These are phyloP conservation scores for Colletotrichum eremochloae DNA, from an alignment of 2,329 filamentous ascomycete species.

Conservation along the genomic window DNA sequence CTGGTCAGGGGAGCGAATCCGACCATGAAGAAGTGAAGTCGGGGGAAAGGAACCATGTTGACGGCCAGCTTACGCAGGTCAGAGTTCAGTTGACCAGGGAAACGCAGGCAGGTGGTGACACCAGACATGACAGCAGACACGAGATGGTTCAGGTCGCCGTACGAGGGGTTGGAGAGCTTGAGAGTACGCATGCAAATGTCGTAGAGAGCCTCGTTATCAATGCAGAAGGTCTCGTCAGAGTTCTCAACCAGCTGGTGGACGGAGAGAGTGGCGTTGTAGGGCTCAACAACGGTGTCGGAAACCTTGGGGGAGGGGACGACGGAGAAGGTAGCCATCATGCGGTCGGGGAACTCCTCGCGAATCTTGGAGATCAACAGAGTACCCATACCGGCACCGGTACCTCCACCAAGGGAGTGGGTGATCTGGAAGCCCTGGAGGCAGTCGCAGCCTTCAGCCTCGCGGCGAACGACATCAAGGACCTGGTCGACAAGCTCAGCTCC, in stretches of 20 bases:
- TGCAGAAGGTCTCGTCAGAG: conserved; percentile 99
- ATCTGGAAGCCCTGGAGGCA: conserved; percentile 99
- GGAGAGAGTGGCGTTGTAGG: conserved; percentile 99
- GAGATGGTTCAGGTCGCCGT: conserved; percentile 99
- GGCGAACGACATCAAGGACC: conserved; percentile 97
- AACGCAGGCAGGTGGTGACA: conserved; percentile 97
- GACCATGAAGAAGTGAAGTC: conserved; percentile 99
- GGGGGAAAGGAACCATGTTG: conserved; percentile 99
- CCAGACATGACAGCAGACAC: conserved; percentile 99
- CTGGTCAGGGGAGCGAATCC: conserved; percentile 98
- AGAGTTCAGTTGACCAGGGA: conserved; percentile 99
- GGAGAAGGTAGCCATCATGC: conserved; percentile 99
- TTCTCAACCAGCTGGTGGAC: conserved; percentile 99
- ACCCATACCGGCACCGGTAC: conserved; percentile 99
- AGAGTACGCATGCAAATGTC: conserved; percentile 99
- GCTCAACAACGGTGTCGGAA: conserved; percentile 99
- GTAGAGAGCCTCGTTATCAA: conserved; percentile 99
- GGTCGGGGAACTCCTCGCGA: conserved; percentile 99
- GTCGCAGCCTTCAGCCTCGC: conserved; percentile 98
- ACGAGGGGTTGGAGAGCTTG: conserved; percentile 98
- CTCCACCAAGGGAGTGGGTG: conserved; percentile 99
- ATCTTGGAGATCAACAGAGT: conserved; percentile 99
- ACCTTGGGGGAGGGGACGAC: conserved; percentile 99
- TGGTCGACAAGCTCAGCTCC: conserved; percentile 99
- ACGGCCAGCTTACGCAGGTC: conserved; percentile 99